Percentiles rank a stretch among this genome's conserved stretches.
phyloP scores from a whole-genome alignment of 441 rosid species.

The Eutrema salsugineum region DNA sequence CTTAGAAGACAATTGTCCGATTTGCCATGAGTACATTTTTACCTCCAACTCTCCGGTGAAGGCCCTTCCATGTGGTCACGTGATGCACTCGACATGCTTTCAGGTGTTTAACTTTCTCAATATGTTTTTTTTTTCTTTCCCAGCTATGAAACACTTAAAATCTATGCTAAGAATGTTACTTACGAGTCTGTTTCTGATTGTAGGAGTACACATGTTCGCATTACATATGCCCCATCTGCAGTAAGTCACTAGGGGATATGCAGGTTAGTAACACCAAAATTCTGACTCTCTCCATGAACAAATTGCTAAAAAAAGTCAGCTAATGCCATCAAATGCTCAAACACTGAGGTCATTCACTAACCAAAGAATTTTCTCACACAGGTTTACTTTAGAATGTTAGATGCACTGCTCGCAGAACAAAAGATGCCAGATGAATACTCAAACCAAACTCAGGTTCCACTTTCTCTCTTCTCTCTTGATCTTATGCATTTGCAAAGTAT shows the following conservation, averaged over 20 bases:
- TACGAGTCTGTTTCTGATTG: conserved; percentile 26
- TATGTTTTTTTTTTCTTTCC: neutral
- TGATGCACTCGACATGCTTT: conserved; percentile 91
- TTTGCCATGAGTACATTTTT: conserved; percentile 77
- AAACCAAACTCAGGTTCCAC: conserved; percentile 67
- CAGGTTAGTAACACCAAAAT: conserved; percentile 48
- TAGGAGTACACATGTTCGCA: conserved; percentile 75
- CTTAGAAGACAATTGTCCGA: conserved; percentile 83
- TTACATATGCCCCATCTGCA: conserved; percentile 84
- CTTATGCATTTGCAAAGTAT: neutral
- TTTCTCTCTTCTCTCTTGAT: neutral
- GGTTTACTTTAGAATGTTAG: conserved; percentile 85
- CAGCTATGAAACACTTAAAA: neutral
- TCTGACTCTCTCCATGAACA: neutral
- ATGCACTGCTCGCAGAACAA: conserved; percentile 70
- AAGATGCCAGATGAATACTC: conserved; percentile 65
- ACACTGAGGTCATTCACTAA: neutral
- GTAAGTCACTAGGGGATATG: conserved; percentile 96
- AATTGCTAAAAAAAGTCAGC: neutral
- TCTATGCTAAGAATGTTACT: neutral
- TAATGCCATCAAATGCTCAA: neutral
- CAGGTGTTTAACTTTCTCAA: conserved; percentile 41
- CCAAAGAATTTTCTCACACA: conserved; percentile 24
- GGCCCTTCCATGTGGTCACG: conserved; percentile 85
- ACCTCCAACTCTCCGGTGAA: conserved; percentile 66